Base-by-base conservation (phyloP, 257 asterid species). In the Paulownia fortunei region DNA sequence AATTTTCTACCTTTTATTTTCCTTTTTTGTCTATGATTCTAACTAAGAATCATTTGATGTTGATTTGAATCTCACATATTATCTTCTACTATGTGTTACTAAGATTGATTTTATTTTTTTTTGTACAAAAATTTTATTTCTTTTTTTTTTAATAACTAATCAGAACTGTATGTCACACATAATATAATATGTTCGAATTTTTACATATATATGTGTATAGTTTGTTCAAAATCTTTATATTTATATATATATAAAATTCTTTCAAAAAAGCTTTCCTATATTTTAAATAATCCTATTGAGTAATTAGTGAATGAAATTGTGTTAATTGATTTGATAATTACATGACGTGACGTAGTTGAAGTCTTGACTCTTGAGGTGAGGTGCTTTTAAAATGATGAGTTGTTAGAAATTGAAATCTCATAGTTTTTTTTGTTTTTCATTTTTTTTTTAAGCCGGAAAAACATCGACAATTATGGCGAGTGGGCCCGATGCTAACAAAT, bases 291-390 rank as follows among this genome's bases (percentile, higher is more conserved):
- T 67, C 8, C 44, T 46, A n/a, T 23, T n/a, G 18, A 44, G 18
- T 6, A 26, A 55, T 39, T 66, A 39, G 58, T 54, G 59, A 47
- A 13, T 1, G 2, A 0, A 24, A 44, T 24, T 70, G 19, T 46
- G 44, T 72, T 63, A 39, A 30, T 73, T 65, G 27, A 16, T 21
- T 42, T 23, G 32, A 49, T 44, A 32, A 61, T 55, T 58, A 5
- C 66, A 16, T 60, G 72, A 69, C 65, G 67, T 78, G 83, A 44
- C 8, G 44, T 27, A 73, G 4, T 27, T 10, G 44, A 56, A 54
- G 79, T n/a, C n/a, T n/a, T n/a, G n/a, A n/a, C n/a, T 65, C 36
- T 10, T 39, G 10, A 0, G 49, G 76, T 36, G 72, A 80, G 60
- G 77, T 80, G 84, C 44, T 19, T 23, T 59, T 2, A 13, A 23